Evolutionary conservation across 2,329 filamentous ascomycete genomes (phyloP).

Genomic region (Clonostachys rosea): DNA sequence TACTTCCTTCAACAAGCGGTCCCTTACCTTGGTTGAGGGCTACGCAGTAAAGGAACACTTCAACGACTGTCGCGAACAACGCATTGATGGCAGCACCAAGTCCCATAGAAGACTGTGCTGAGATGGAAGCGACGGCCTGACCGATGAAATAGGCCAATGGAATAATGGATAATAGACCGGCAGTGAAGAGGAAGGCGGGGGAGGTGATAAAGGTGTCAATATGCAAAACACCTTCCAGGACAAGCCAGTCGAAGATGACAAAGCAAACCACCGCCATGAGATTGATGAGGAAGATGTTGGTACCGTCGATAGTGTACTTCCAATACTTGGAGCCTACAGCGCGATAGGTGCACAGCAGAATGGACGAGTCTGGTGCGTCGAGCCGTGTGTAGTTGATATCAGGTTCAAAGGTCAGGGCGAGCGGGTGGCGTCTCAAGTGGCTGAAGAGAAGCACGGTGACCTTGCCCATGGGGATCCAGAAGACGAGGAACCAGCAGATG

Average conservation of each 20-base stretch:
- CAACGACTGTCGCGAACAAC: conserved; percentile 95
- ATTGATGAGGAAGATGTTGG: conserved; percentile 98
- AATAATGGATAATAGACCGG: conserved; percentile 87
- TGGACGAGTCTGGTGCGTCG: conserved; percentile 72
- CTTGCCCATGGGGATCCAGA: conserved; percentile 98
- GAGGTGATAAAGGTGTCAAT: conserved; percentile 72
- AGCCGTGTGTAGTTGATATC: conserved; percentile 72
- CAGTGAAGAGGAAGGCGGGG: conserved; percentile 79
- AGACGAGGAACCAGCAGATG: conserved; percentile 94
- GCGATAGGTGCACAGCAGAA: conserved; percentile 93
- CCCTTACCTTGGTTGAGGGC: conserved; percentile 90
- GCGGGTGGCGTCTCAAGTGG: conserved; percentile 85
- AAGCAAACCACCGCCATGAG: conserved; percentile 91
- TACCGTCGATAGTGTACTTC: conserved; percentile 98
- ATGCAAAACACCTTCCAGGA: conserved; percentile 66
- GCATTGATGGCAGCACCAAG: conserved; percentile 95
- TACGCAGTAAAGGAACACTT: conserved; percentile 96
- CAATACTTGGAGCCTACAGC: conserved; percentile 94
- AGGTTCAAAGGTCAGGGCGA: conserved; percentile 89
- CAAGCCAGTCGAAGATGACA: conserved; percentile 86
- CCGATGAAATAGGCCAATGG: conserved; percentile 98
- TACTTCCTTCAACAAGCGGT: conserved; percentile 89
- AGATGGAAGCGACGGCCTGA: conserved; percentile 96
- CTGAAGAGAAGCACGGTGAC: conserved; percentile 85
- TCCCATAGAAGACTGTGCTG: conserved; percentile 97